Percentiles rank a stretch among this genome's conserved stretches.
phyloP scores from a whole-genome alignment of 441 rosid genomes.

The Brassica balearica region DNA sequence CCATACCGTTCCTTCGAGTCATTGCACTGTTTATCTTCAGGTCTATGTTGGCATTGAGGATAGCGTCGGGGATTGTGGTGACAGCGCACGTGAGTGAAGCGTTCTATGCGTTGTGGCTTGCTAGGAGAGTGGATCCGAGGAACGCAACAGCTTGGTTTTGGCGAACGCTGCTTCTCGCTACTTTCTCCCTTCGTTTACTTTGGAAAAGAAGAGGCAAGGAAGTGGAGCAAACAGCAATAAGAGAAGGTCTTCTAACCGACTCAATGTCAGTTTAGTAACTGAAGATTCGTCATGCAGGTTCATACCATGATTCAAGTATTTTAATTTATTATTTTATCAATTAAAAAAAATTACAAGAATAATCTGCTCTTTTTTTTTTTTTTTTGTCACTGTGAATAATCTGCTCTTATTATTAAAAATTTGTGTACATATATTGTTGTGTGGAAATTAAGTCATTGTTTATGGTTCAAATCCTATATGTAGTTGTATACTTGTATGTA shows the following conservation, averaged over 20 bases:
- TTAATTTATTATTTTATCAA: not conserved
- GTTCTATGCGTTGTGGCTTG: conserved; percentile 65
- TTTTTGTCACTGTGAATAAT: not conserved
- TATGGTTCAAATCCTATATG: not conserved
- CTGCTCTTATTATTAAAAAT: not conserved
- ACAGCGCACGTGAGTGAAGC: conserved; percentile 64
- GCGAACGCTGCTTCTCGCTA: conserved; percentile 77
- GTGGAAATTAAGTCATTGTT: not conserved
- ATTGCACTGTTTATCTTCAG: conserved; percentile 55
- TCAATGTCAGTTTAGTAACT: not conserved
- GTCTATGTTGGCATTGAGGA: conserved; percentile 54
- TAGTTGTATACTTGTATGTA: not conserved
- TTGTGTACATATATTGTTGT: conserved; percentile 10
- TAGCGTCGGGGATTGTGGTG: conserved; percentile 48
- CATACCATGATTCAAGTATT: not conserved
- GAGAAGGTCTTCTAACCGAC: conserved; percentile 25
- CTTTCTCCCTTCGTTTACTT: conserved; percentile 67
- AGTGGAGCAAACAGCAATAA: conserved; percentile 4
- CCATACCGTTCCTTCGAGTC: conserved; percentile 57
- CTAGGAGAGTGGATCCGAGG: conserved; percentile 70
- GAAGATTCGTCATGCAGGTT: not conserved
- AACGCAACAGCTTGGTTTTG: conserved; percentile 87
- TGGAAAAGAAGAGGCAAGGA: conserved; percentile 66
- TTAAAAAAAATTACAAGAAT: not conserved
- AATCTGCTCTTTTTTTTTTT: not conserved